Evolutionary conservation across 805 yeast genomes (phyloP), one percentile per base, ranked within the genome.

Genomic region (Clavispora asparagi): DNA sequence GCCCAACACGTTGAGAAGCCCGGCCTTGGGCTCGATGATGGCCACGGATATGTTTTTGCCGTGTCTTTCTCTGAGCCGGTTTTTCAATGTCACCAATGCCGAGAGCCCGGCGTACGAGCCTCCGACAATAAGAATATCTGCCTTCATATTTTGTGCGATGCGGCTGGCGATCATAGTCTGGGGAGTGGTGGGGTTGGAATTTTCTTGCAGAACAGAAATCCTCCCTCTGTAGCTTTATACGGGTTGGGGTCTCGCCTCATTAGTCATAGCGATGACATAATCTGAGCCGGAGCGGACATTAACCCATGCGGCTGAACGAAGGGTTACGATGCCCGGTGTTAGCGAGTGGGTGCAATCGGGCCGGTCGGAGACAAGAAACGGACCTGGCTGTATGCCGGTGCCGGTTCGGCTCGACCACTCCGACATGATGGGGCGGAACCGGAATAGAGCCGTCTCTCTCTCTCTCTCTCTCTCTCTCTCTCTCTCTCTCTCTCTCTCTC

Each of bases 81-180:
- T 55, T 40, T 61, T 55, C 42, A 70, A 53, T 8, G 67, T 56
- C 40, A 58, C 60, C 6, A 69, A 47, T 0, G 73, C 67, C 13
- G 73, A 58, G 26, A 70, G 54, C 1, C 76, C 76, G 11, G 69
- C 63, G 49, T 65, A 71, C 1, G 74, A 63, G 1, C 76, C 75
- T 2, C 75, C 76, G 13, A 70, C 64, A 7, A 70, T 59, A 33
- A 70, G 57, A 6, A 71, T 58, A 46, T 70, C 66, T 19, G 73
- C 62, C 36, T 61, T 56, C 42, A 68, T 59, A 4, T 7, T 14
- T 16, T 33, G 37, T 33, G 37, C 37, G 37, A 33, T 33, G 13
- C 37, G 37, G 37, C 17, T 33, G 29, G 29, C 29, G 29, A 27
- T 27, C 12, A 9, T 27, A 27, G 6, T 27, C 29, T 29, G 31